phyloP scores from a whole-genome alignment of 2,329 filamentous ascomycete genomes.

The Colletotrichum cordylinicola region DNA sequence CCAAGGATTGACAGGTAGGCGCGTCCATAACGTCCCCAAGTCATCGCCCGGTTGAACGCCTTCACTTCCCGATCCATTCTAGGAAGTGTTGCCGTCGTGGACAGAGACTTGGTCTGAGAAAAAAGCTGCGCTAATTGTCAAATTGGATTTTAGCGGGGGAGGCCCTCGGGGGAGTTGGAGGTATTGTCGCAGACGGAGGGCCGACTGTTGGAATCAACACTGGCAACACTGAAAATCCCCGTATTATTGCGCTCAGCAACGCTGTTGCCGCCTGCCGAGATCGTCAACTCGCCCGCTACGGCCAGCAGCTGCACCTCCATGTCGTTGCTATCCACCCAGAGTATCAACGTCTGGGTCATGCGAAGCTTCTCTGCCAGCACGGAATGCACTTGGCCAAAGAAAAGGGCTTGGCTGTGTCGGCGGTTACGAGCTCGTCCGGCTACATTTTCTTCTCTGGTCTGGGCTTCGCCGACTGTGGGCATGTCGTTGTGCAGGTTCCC shows the following conservation, averaged over 20 bases:
- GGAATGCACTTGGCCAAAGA: neutral
- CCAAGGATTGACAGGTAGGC: neutral
- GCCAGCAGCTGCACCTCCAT: neutral
- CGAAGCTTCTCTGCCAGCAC: neutral
- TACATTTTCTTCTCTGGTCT: neutral
- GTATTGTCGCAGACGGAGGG: neutral
- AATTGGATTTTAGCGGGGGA: no score
- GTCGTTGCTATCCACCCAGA: neutral
- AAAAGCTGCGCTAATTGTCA: neutral
- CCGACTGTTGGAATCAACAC: neutral
- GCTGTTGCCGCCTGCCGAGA: neutral
- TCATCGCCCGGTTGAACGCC: neutral
- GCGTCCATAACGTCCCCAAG: neutral
- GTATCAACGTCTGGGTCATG: neutral
- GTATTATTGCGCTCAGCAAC: neutral
- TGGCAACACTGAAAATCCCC: neutral
- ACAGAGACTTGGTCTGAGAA: neutral
- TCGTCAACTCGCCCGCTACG: neutral
- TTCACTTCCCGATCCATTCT: neutral
- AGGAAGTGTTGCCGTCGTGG: neutral
- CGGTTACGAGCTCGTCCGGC: rapidly evolving
- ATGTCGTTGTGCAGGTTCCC: neutral
- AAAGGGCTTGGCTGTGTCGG: neutral
- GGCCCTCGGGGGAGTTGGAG: neutral
- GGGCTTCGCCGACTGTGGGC: neutral